Base-by-base conservation (phyloP, 1,139 yeast genomes). In the Nematodospora anomalae region DNA sequence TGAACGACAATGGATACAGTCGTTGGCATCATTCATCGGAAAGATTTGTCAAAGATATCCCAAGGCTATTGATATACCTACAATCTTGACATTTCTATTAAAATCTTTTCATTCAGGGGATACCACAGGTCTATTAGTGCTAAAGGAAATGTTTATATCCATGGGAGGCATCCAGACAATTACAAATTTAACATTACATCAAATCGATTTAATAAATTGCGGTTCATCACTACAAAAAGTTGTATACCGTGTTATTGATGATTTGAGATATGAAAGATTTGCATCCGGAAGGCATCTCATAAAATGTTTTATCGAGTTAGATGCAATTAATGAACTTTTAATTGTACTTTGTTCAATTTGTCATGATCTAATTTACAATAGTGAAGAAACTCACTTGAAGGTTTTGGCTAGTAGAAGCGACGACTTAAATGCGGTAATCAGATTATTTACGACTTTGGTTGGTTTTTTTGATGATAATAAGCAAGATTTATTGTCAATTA, bases 1-100 rank as follows among this genome's bases (percentile, higher is more conserved):
- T 49, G 94, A 86, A 43, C 71, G 87, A 14, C 83, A 79, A 53
- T 92, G 97, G 97, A 74, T 88, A 25, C 95, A 83, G 52, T 80
- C 88, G 21, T 59, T 84, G 18, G 74, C 89, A 0, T 64, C 76
- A 2, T 83, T 84, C 47, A 72, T 83, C 39, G 89, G 90, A 2
- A 78, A 79, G 40, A 58, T 83, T 4, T 78, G 83, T 27, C 77
- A 70, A 40, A 58, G 64, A 7, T 78, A 80, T 49, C 70, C 77
- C 0, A 60, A 64, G 16, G 48, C 56, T 1, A 73, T 83, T 50
- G 78, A 79, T 46, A 53, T 83, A 27, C 57, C 59, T 1, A 81
- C 84, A 14, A 64, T 92, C 9, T 57, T 89, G 12, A 62, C 67
- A 2, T 84, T 76, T 51, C 60, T 85, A 13, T 57, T 86, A 29